Evolutionary conservation across 306 rosid species (phyloP), one percentile per base, ranked within the genome.

Genomic region (Prunus campanulata): DNA sequence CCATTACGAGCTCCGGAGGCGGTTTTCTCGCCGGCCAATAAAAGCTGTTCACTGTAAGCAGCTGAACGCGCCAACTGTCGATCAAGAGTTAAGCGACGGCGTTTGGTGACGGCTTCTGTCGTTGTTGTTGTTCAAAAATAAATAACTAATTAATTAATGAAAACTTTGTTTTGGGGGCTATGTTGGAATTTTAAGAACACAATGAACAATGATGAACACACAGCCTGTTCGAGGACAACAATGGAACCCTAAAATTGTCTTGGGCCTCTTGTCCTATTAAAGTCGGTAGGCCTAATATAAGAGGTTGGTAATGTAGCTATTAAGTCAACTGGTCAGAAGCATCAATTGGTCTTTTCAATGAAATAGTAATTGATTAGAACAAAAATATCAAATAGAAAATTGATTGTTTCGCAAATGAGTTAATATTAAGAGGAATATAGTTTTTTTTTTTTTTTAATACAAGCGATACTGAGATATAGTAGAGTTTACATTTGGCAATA

Each of bases 1-100:
- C 82, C 91, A 87, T 89, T 72, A 14, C 30, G 73, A 15, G 2
- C 83, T 32, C 81, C 76, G 71, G 68, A 64, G 71, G 27, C 48
- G 68, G 78, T 18, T 75, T 48, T 46, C 60, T 49, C 27, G 44
- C 2, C 69, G 75, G 77, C 65, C 54, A 84, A 75, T 68, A 59
- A 62, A 51, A 51, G 39, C 55, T 27, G 73, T 29, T 66, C 30
- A 64, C 71, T 46, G 47, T 6, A 0, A 54, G 54, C 22, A 71
- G 65, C 75, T 35, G 24, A 32, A 71, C 51, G 44, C 24, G 12
- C 65, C 35, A 20, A 51, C 18, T 11, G 29, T 59, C 19, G 24
- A 24, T 20, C 62, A n/a, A 20, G 62, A 8, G 14, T n/a, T 19
- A 56, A 56, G 57, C 6, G 12, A 50, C 6, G 44, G 49, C 9